Base-by-base conservation (phyloP, 2,329 filamentous ascomycete genomes). In the Phyllosticta capitalensis region DNA sequence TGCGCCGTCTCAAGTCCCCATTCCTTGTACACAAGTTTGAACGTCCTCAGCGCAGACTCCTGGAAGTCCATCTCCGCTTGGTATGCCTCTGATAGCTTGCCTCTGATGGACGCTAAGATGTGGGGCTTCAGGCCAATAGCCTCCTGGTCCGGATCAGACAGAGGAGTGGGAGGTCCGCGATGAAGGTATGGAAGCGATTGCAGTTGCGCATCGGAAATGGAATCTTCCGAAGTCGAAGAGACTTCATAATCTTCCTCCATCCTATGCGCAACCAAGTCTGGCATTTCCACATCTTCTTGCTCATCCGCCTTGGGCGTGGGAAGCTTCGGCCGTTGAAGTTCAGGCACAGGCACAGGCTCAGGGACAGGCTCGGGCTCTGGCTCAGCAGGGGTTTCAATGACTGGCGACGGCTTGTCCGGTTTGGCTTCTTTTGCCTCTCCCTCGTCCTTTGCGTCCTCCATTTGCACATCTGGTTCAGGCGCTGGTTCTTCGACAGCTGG, bases 111-210 rank as follows among this genome's bases (percentile, higher is more conserved):
- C 20, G 69, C 64, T 62, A 72, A 71, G 45, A 70, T 64, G 2
- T 65, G 65, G 9, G 72, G 70, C 17, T 76, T 67, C 0, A 72
- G 64, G 19, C 65, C 65, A 10, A 74, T 64, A 19, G 66, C 72
- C 26, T 77, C 72, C 54, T 72, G 72, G 21, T 74, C 73, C 4
- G 68, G 70, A 30, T 78, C 74, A 14, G 76, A 76, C 2, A 78
- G 63, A 5, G 76, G 73, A 30, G 74, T 75, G 9, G 70, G 73
- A 5, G 74, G 74, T 9, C 70, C 70, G 59, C 78, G 78, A 28
- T 71, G 65, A 56, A 79, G 68, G 61, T 77, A 79, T 2, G 78
- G 78, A 5, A 80, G 67, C 14, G 67, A 67, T 49, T 74, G 72
- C 4, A 73, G 66, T 59, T 78, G 76, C 10, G 74, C 72, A 45